Base-by-base conservation (phyloP, 1,284 basidiomycete genomes). In the Xerocomus minutiporus region DNA sequence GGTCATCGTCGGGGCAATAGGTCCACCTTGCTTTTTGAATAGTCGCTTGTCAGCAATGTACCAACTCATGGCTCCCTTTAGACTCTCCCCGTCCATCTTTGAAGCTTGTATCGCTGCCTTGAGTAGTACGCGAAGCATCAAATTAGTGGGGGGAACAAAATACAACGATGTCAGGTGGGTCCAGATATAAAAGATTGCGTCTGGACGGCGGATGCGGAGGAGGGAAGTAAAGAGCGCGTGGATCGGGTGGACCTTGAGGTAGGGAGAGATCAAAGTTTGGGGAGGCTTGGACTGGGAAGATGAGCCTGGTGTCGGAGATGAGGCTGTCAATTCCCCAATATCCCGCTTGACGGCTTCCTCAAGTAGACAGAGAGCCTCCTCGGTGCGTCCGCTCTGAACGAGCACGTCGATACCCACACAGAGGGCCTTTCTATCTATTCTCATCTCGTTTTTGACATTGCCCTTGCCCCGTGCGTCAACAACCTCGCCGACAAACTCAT, bases 181-280 rank as follows among this genome's bases (percentile, higher is more conserved):
- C 81, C 84, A 91, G 7, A 90, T 59, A 40, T 71, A 71, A 62
- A 84, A 85, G 2, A 84, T 75, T 2, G 76, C 66, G 57, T 85
- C 83, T 0, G 83, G 84, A 4, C 83, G 76, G 13, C 73, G 71
- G 15, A 73, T 71, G 23, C 73, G 74, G 36, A 68, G 57, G 29
- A 68, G 53, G 4, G 66, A 55, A 7, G 72, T 66, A 71, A 90
- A 75, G 59, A 84, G 78, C 17, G 73, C 67, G 59, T 85, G 86
- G 47, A 86, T 63, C 0, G 74, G 67, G 29, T 60, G 59, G 11
- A 73, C 63, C 13, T 67, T 66, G 42, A 67, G 52, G 43, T 53
- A 64, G 29, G 60, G 32, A 2, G 63, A 54, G 5, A 32, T 32
- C 1, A 25, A 29, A 4, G 31, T 15, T 26, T n/a, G 50, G 6